phyloP scores from a whole-genome alignment of 1,284 basidiomycete species.

The Sporisorium reilianum region DNA sequence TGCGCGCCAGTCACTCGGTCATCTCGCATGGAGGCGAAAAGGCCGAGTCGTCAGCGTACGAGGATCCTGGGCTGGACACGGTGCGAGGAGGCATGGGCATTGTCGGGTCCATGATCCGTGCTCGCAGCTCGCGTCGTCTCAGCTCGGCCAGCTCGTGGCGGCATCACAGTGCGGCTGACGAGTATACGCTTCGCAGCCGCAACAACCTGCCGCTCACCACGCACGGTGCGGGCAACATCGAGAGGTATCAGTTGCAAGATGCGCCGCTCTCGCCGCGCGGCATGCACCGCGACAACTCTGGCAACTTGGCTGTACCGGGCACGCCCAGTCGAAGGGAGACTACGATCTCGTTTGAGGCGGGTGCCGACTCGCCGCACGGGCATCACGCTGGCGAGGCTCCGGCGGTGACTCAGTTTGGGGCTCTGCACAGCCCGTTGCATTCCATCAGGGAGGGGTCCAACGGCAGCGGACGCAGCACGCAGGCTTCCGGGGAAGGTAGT shows the following conservation, averaged over 20 bases:
- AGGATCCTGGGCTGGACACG: slow-evolving; percentile 68
- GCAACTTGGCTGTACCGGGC: slow-evolving; percentile 12
- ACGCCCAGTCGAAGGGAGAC: slow-evolving; percentile 31
- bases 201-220: slow-evolving; percentile 49
- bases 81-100: slow-evolving; percentile 67
- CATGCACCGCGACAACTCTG: slow-evolving; percentile 11
- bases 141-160: slow-evolving; percentile 47
- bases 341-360: slow-evolving; percentile 48
- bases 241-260: slow-evolving; percentile 65
- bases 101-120: slow-evolving; percentile 66
- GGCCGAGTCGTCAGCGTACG: slow-evolving; percentile 44
- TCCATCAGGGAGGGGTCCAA: slow-evolving; percentile 41
- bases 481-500: slow-evolving; percentile 9
- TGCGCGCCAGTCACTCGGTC: slow-evolving; percentile 61
- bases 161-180: slow-evolving; percentile 55
- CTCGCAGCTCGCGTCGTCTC: slow-evolving; percentile 58
- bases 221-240: slow-evolving; percentile 32
- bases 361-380: slow-evolving; percentile 50
- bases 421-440: slow-evolving; percentile 15
- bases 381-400: slow-evolving; percentile 40
- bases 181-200: slow-evolving; percentile 41
- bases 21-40: slow-evolving; percentile 49
- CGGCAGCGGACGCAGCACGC: slow-evolving; percentile 28
- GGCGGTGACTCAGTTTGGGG: slow-evolving; percentile 24
- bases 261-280: slow-evolving; percentile 49